Evolutionary conservation across 1,139 yeast species (phyloP).

Genomic region (Protomyces inouyei): DNA sequence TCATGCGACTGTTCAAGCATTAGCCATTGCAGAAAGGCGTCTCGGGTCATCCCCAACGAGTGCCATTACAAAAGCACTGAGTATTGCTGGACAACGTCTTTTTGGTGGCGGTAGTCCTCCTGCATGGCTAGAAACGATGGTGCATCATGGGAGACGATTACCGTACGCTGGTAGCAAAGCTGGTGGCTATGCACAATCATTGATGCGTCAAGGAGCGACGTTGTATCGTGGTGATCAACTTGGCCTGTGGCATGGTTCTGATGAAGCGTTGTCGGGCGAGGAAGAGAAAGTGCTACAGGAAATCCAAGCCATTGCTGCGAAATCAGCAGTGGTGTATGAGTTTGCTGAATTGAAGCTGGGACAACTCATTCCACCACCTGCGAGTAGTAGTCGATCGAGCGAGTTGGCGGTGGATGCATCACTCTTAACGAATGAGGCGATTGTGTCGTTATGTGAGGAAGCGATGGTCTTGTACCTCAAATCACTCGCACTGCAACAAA

Average conservation of each 20-base stretch:
- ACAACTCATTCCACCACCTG: constrained; percentile 75
- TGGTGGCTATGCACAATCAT: neutral
- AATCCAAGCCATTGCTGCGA: constrained; percentile 28
- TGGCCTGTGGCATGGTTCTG: constrained; percentile 5
- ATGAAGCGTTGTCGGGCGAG: constrained; percentile 32
- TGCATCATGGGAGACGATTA: constrained; percentile 7
- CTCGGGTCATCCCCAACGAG: constrained; percentile 68
- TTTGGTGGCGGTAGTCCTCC: constrained; percentile 51
- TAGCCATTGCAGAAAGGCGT: constrained; percentile 22
- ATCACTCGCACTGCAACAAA: constrained; percentile 71
- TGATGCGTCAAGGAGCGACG: neutral
- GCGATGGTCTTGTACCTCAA: constrained; percentile 81
- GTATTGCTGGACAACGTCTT: constrained; percentile 78
- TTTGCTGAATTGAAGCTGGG: constrained; percentile 89
- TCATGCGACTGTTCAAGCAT: constrained; percentile 13
- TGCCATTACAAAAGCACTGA: constrained; percentile 82
- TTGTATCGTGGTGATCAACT: neutral
- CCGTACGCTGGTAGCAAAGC: neutral
- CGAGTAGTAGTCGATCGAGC: constrained; percentile 39
- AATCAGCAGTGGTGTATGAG: constrained; percentile 74
- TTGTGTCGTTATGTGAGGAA: constrained; percentile 67
- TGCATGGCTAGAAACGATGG: constrained; percentile 25
- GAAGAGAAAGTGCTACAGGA: constrained; percentile 79
- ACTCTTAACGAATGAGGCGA: constrained; percentile 55
- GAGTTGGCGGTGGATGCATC: constrained; percentile 35